Base-by-base conservation (phyloP, 2,329 filamentous ascomycete species). In the Colletotrichum kahawae region DNA sequence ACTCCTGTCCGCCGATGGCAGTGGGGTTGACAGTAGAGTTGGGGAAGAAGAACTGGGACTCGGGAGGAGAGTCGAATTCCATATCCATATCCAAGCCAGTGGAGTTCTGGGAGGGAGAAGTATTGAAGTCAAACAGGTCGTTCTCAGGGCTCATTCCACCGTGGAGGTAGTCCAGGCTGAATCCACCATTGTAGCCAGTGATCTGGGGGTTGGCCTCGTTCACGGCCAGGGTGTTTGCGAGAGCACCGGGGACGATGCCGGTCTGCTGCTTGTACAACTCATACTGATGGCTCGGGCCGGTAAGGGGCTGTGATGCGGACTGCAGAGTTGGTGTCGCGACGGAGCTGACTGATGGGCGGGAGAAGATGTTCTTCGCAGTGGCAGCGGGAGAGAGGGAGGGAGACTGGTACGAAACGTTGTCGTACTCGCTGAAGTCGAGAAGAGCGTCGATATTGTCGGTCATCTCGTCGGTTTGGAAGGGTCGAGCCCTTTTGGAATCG, bases 221-320 rank as follows among this genome's bases (percentile, higher is more conserved):
- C 80, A 97, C 91, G 43, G 94, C 94, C 82, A 97, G 91, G 14
- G 96, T 94, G 84, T 92, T 94, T 56, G 93, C 92, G 77, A 97
- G 88, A 67, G 95, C 96, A 77, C 95, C 95, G 2, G 95, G 93
- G 0, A 97, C 95, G 34, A 98, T 92, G 77, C 96, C 95, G 5
- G 97, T 98, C 87, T 98, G 96, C 83, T 99, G 97, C 87, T 95
- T 95, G 88, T 98, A 97, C 82, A 95, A 92, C 81, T 95, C 95
- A 88, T 98, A 98, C 85, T 98, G 95, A 87, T 98, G 96, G 84
- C 95, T 98, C 10, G 97, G 96, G 43, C 92, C 95, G 63, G 92
- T 92, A 81, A 96, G 91, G 36, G 90, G 89, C 76, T 93, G 90
- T 31, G 80, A 84, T 70, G 88, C 85, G 9, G 90, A 84, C 21